phyloP scores from a whole-genome alignment of 345 rosid species.

The Melaleuca alternifolia region DNA sequence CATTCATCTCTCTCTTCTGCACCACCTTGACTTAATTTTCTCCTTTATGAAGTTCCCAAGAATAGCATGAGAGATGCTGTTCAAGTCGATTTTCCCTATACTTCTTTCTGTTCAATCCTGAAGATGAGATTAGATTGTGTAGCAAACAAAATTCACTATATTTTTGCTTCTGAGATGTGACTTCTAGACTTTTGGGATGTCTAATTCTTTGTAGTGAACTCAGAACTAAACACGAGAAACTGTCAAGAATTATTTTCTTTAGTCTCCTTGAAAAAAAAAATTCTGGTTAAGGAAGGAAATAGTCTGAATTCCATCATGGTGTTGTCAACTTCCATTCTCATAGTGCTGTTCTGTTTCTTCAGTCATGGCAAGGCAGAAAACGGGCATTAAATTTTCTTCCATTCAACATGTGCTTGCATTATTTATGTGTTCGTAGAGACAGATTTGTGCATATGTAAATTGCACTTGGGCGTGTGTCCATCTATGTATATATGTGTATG shows the following conservation, averaged over 20 bases:
- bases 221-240: neutral
- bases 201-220: neutral
- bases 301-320: neutral
- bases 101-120: neutral
- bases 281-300: neutral
- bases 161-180: neutral
- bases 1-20: neutral
- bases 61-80: neutral
- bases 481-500: neutral
- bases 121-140: neutral
- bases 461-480: neutral
- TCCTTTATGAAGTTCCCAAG: neutral
- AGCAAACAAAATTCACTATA: neutral
- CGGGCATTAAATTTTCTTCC: neutral
- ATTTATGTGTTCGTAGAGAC: neutral
- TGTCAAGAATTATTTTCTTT: neutral
- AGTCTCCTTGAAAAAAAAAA: neutral
- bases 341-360: neutral
- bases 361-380: neutral
- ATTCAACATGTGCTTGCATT: neutral
- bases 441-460: neutral
- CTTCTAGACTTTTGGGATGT: neutral
- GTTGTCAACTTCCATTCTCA: neutral
- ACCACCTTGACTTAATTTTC: neutral
- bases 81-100: neutral